Evolutionary conservation across 2,329 filamentous ascomycete genomes (phyloP).

Genomic region (Kalmusia sp.): DNA sequence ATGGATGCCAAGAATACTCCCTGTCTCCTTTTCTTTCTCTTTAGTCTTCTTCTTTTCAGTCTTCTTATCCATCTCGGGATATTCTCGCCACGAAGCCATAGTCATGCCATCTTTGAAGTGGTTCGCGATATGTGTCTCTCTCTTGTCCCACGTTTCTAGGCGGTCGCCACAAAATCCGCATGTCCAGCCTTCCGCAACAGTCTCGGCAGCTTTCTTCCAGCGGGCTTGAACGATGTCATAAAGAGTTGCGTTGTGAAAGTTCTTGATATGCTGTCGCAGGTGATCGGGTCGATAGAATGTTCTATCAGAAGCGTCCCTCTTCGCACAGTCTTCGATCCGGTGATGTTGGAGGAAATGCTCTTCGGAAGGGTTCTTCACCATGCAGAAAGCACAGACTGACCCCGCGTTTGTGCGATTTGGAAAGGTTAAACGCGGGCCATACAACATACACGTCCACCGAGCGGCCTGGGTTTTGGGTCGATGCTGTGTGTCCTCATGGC

Average conservation of each 20-base stretch:
- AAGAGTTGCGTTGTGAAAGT: slow-evolving; percentile 36
- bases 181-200: slow-evolving; percentile 26
- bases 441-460: slow-evolving; percentile 41
- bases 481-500: slow-evolving; percentile 47
- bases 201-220: slow-evolving; percentile 33
- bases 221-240: slow-evolving; percentile 31
- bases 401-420: slow-evolving; percentile 10
- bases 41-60: slow-evolving; percentile 11
- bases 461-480: slow-evolving; percentile 34
- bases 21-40: slow-evolving; percentile 6
- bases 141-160: slow-evolving; percentile 34
- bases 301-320: slow-evolving; percentile 31
- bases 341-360: slow-evolving; percentile 37
- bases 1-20: not conserved
- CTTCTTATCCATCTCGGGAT: not conserved
- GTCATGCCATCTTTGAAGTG: slow-evolving; percentile 43
- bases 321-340: slow-evolving; percentile 39
- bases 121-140: slow-evolving; percentile 40
- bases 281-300: slow-evolving; percentile 44
- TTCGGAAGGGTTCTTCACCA: slow-evolving; percentile 31
- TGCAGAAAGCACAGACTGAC: slow-evolving; percentile 40
- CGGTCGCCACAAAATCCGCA: slow-evolving; percentile 41
- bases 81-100: slow-evolving; percentile 35
- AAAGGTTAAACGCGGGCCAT: slow-evolving; percentile 28
- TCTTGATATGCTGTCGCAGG: slow-evolving; percentile 41